Evolutionary conservation across 2,329 filamentous ascomycete species (phyloP).

Genomic region (Rhinocladiella mackenziei): DNA sequence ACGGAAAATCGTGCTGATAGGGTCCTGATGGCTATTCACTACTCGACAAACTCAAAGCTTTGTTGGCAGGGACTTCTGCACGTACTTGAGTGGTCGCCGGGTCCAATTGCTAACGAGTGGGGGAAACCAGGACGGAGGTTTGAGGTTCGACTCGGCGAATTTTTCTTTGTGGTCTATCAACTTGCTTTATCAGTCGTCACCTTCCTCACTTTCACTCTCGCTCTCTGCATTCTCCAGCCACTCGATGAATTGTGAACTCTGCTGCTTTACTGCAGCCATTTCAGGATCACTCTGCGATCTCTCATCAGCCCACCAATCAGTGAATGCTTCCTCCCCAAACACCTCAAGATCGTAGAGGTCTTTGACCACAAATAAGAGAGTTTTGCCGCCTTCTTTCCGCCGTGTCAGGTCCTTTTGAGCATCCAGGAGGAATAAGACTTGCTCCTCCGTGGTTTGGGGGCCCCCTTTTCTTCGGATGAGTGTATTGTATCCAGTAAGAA

Average conservation of each 20-base stretch:
- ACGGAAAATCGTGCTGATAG: too few relatives aligned
- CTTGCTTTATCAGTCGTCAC: slow-evolving; percentile 36
- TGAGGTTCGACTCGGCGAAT: too few relatives aligned
- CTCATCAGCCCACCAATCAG: slow-evolving; percentile 82
- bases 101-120: too few relatives aligned
- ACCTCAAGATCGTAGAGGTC: slow-evolving; percentile 81
- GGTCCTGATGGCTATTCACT: too few relatives aligned
- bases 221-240: slow-evolving; percentile 75
- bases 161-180: too few relatives aligned
- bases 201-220: slow-evolving; percentile 63
- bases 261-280: slow-evolving; percentile 66
- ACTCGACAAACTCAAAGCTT: too few relatives aligned
- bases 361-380: slow-evolving; percentile 75
- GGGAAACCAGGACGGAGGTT: too few relatives aligned
- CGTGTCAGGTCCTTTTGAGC: slow-evolving; percentile 75
- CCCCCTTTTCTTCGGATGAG: slow-evolving; percentile 58
- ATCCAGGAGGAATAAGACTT: slow-evolving; percentile 78
- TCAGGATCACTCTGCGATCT: slow-evolving; percentile 63
- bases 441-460: slow-evolving; percentile 59
- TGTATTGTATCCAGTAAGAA: slow-evolving; percentile 62
- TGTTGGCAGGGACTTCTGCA: too few relatives aligned
- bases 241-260: slow-evolving; percentile 75
- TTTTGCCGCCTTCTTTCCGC: slow-evolving; percentile 58
- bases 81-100: too few relatives aligned
- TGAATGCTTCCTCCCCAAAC: slow-evolving; percentile 81